A percentile compares a stretch with the other conserved stretches of the same genome.
These are phyloP conservation scores for Vicia sativa DNA, from an alignment of 306 rosid genomes.

Conservation along the genomic window DNA sequence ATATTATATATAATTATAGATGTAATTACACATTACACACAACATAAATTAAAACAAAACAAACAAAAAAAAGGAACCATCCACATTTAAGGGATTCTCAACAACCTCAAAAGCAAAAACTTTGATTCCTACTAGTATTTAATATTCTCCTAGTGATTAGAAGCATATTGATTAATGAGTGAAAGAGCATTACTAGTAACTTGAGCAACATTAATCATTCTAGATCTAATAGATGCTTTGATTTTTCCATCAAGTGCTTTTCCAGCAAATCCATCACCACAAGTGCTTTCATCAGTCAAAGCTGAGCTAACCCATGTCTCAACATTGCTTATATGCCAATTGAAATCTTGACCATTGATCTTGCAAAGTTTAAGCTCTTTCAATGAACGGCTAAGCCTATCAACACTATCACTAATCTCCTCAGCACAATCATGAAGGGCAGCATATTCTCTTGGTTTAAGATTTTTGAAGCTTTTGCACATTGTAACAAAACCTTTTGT, in stretches of 20 bases:
- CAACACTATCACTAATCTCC: conserved; percentile 46
- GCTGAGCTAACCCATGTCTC: conserved; percentile 57
- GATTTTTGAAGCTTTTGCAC: conserved; percentile 37
- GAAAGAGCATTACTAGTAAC: conserved; percentile 56
- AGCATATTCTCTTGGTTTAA: conserved; percentile 39
- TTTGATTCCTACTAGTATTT: not conserved
- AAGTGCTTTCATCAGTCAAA: conserved; percentile 47
- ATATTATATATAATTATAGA: not conserved
- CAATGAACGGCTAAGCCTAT: conserved; percentile 36
- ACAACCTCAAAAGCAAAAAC: not conserved
- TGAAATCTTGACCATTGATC: conserved; percentile 37
- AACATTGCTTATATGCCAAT: conserved; percentile 55
- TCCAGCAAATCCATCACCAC: conserved; percentile 51
- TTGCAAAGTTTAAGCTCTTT: conserved; percentile 49
- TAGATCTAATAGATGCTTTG: conserved; percentile 34
- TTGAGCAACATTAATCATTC: conserved; percentile 49
- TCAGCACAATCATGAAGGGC: conserved; percentile 46
- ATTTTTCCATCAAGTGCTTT: conserved; percentile 37
- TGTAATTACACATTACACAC: conserved; percentile 20
- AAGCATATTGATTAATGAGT: conserved; percentile 48
- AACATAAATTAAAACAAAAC: not conserved
- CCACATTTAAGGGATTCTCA: not conserved
- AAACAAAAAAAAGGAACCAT: not conserved
- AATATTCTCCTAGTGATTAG: conserved; percentile 13
- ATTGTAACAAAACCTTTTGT: conserved; percentile 37